These are phyloP conservation scores for Termitomyces sp. DNA, from an alignment of 768 basidiomycete genomes.

Conservation along the genomic window DNA sequence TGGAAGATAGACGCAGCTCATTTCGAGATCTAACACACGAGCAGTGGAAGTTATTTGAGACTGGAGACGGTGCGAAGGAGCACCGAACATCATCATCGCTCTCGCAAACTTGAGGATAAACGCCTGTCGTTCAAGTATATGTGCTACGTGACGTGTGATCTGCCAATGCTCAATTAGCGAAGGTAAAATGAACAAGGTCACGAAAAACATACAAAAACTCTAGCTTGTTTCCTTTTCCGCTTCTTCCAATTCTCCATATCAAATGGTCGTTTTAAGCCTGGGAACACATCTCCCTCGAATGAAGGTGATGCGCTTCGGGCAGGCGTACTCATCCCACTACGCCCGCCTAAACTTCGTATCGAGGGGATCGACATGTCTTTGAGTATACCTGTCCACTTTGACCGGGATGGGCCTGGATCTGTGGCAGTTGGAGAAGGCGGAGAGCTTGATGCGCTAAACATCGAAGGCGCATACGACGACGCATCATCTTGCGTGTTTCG, in stretches of 20 bases:
- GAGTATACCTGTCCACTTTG: slow-evolving; percentile 16
- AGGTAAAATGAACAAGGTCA: background rate
- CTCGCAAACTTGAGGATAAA: slow-evolving; percentile 82
- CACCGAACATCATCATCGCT: slow-evolving; percentile 88
- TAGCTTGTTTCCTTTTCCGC: slow-evolving; percentile 63
- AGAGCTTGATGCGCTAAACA: background rate
- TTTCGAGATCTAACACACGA: slow-evolving; percentile 66
- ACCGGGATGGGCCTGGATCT: slow-evolving; percentile 5
- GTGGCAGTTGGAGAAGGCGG: slow-evolving; percentile 10
- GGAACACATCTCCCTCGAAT: slow-evolving; percentile 18
- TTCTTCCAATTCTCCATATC: slow-evolving; percentile 32
- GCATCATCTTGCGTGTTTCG: slow-evolving; percentile 1
- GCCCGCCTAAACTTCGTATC: slow-evolving; percentile 13
- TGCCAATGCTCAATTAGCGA: slow-evolving; percentile 18
- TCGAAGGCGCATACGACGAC: slow-evolving; percentile 4
- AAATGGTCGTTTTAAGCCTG: slow-evolving; percentile 9
- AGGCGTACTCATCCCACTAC: slow-evolving; percentile 20
- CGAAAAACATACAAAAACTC: slow-evolving; percentile 54
- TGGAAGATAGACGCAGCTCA: slow-evolving; percentile 70
- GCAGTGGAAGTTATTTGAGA: slow-evolving; percentile 77
- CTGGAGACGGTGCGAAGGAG: slow-evolving; percentile 77
- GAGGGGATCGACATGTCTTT: slow-evolving; percentile 23
- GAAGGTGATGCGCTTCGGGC: slow-evolving; percentile 23
- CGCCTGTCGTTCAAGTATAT: slow-evolving; percentile 75
- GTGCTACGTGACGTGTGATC: slow-evolving; percentile 83